Conservation (phyloP, 2,329 filamentous ascomycete genomes). For the Colletotrichum costaricense region DNA sequence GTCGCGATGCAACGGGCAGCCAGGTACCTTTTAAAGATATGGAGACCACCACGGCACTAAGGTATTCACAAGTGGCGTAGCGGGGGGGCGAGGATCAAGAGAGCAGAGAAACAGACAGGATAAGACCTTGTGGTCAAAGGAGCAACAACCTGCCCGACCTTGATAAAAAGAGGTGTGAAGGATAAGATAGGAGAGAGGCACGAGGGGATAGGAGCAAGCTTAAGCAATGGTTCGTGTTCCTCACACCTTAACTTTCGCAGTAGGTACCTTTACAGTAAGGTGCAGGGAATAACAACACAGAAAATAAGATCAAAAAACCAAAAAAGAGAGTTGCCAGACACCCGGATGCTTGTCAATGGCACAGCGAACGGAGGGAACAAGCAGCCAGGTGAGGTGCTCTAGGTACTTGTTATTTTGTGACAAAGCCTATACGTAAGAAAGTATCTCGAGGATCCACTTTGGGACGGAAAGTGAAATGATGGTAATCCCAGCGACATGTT, state of each 20-base stretch:
- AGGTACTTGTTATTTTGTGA: not conserved
- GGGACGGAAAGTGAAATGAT: conserved; percentile 28
- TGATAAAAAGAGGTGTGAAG: not conserved
- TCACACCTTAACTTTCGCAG: too few relatives aligned
- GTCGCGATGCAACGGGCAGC: conserved; percentile 29
- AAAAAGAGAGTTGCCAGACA: conserved; percentile 2
- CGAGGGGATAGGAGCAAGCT: not conserved
- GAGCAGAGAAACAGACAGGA: not conserved
- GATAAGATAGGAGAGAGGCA: not conserved
- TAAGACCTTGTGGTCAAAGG: not conserved
- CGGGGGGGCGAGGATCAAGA: not conserved
- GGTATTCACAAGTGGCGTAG: not conserved
- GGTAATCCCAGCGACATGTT: conserved; percentile 22
- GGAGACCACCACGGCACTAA: not conserved
- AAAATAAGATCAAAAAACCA: not conserved
- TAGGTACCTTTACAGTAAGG: not conserved
- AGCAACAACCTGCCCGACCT: not conserved
- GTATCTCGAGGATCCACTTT: conserved; percentile 17
- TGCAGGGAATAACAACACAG: not conserved
- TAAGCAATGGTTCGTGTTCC: not conserved
- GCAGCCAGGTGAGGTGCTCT: not conserved
- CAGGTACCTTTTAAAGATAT: conserved; percentile 30
- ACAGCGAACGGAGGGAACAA: not conserved
- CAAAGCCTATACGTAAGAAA: too few relatives aligned
- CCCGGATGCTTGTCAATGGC: conserved; percentile 24